Conservation (phyloP, 345 rosid species). For the Aquilaria yunnanensis region DNA sequence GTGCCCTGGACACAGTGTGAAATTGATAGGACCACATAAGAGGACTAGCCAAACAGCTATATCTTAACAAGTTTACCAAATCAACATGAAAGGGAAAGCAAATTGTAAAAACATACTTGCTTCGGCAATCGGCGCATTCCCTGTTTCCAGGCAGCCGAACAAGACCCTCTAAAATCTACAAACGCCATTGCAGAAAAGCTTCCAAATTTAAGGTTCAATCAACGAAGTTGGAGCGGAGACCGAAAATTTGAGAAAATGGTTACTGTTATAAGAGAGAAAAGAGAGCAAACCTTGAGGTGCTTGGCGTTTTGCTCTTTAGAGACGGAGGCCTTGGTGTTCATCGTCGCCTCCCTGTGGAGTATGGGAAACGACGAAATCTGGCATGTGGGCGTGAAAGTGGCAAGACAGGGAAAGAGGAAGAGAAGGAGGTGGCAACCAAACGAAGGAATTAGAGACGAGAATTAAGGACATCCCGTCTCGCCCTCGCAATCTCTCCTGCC, state of each 20-base stretch:
- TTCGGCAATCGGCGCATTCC: slow-evolving; percentile 55
- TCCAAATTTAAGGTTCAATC: neutral
- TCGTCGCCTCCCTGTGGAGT: slow-evolving; percentile 17
- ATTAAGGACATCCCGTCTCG: too few species aligned
- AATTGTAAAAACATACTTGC: slow-evolving; percentile 27
- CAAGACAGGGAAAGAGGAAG: too few species aligned
- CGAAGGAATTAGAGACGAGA: too few species aligned
- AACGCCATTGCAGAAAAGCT: neutral
- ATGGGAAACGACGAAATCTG: too few species aligned
- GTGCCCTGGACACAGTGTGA: slow-evolving; percentile 26
- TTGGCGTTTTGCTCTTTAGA: slow-evolving; percentile 74
- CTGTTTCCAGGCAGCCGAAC: slow-evolving; percentile 47
- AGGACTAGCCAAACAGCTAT: too few species aligned
- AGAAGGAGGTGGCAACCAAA: too few species aligned
- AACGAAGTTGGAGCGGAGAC: neutral
- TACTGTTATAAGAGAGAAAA: neutral
- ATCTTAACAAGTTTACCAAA: neutral
- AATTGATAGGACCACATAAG: too few species aligned
- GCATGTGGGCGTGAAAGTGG: too few species aligned
- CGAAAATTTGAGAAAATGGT: neutral
- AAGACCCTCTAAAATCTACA: slow-evolving; percentile 51
- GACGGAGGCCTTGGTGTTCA: slow-evolving; percentile 70
- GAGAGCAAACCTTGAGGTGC: slow-evolving; percentile 53
- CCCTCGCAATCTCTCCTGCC: too few species aligned
- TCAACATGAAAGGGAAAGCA: neutral